A percentile compares a stretch with the other conserved stretches of the same genome.
Conservation (phyloP, 371 early-diverging fungal genomes). For the Rhizopus stolonifer region DNA sequence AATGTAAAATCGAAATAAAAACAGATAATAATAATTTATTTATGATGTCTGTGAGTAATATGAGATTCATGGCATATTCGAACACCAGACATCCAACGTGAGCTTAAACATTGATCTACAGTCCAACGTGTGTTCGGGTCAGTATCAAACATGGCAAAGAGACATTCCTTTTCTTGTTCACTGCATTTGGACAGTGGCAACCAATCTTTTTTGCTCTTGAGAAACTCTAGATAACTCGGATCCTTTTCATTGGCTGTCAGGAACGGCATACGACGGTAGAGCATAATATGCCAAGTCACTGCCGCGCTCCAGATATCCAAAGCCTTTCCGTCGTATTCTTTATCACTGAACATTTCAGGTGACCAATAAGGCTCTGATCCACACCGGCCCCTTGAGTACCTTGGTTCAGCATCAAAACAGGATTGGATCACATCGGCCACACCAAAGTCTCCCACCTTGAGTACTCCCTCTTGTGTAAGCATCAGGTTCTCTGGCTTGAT, state of each 20-base stretch:
- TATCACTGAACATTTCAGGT: slow-evolving; percentile 58
- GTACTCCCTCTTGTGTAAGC: slow-evolving; percentile 67
- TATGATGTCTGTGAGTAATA: slow-evolving; percentile 25
- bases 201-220: slow-evolving; percentile 33
- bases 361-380: slow-evolving; percentile 90
- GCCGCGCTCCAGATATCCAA: slow-evolving; percentile 86
- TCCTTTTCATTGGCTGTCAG: slow-evolving; percentile 54
- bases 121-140: slow-evolving; percentile 48
- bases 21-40: no score
- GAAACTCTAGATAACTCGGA: slow-evolving; percentile 66
- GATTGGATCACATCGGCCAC: slow-evolving; percentile 89
- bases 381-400: slow-evolving; percentile 71
- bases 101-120: slow-evolving; percentile 37
- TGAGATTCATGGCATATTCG: slow-evolving; percentile 35
- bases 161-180: slow-evolving; percentile 26
- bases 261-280: slow-evolving; percentile 71
- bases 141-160: slow-evolving; percentile 52
- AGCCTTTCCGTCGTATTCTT: slow-evolving; percentile 68
- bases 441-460: slow-evolving; percentile 98
- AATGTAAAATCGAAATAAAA: slow-evolving; percentile 59
- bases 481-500: slow-evolving; percentile 92
- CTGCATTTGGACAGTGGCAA: slow-evolving; percentile 53
- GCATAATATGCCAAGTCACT: slow-evolving; percentile 79
- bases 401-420: slow-evolving; percentile 68
- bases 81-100: slow-evolving; percentile 44